Percentiles rank a stretch among this genome's conserved stretches.
These are phyloP conservation scores for Podaxis mareebaensis DNA, from an alignment of 768 basidiomycete genomes.

Conservation along the genomic window DNA sequence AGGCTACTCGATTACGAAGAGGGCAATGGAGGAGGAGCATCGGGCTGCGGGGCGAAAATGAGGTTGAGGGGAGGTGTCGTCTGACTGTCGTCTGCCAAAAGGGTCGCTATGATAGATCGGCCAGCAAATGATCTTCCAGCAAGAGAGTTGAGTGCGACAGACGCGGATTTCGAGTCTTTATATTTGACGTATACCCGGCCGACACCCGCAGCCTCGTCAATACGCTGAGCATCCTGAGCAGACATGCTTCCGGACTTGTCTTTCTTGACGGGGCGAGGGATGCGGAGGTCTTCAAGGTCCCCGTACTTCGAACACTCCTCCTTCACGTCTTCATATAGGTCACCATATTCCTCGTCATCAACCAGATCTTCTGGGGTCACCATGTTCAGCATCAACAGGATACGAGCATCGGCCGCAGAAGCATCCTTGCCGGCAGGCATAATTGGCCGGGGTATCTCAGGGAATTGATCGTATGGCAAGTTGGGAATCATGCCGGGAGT, in stretches of 20 bases:
- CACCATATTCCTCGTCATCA: constrained; percentile 90
- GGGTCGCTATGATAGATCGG: constrained; percentile 82
- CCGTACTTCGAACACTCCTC: constrained; percentile 87
- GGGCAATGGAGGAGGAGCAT: constrained; percentile 78
- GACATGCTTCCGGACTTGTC: constrained; percentile 74
- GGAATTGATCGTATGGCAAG: constrained; percentile 78
- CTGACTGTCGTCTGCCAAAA: constrained; percentile 81
- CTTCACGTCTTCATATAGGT: constrained; percentile 92
- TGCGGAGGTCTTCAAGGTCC: constrained; percentile 77
- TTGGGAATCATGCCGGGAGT: constrained; percentile 63
- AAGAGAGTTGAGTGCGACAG: constrained; percentile 76
- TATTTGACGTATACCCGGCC: constrained; percentile 97
- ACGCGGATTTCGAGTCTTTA: constrained; percentile 57
- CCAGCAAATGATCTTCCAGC: constrained; percentile 90
- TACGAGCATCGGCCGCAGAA: constrained; percentile 64
- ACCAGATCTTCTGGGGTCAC: constrained; percentile 89
- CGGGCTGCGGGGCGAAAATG: constrained; percentile 84
- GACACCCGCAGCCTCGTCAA: constrained; percentile 89
- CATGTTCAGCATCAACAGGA: constrained; percentile 99
- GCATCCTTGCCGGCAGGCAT: constrained; percentile 75
- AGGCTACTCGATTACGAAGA: constrained; percentile 6
- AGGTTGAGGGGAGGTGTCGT: constrained; percentile 80
- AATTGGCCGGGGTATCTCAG: constrained; percentile 84
- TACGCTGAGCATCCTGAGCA: constrained; percentile 65
- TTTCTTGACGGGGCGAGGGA: constrained; percentile 87